Base-by-base conservation (phyloP, 2,329 filamentous ascomycete genomes). In the Chalaropsis thielavioides region DNA sequence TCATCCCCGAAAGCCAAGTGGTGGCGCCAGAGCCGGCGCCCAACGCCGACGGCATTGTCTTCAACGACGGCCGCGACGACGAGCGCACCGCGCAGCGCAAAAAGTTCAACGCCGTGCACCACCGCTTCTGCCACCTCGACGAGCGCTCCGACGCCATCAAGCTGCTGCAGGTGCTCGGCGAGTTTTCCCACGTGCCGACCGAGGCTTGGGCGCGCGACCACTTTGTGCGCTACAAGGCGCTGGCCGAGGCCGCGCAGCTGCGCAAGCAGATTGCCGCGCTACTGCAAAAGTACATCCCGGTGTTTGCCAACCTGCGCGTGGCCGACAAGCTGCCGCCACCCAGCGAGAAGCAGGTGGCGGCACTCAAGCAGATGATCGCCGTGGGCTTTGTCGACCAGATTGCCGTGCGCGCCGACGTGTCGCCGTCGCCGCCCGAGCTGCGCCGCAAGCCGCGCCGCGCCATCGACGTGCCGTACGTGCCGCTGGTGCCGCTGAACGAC, bases 311-410 rank as follows among this genome's bases (percentile, higher is more conserved):
- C 77, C 81, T 78, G 41, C 76, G 76, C 64, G 81, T 81, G 69
- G 74, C 80, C 64, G 82, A 84, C 38, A 80, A 79, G 70, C 77
- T 87, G 2, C 77, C 81, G 60, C 78, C 79, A 0, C 84, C 84
- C 0, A 82, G 83, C 0, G 77, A 84, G 6, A 87, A 85, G 69
- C 87, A 91, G 71, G 78, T 95, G 35, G 85, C 86, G 59, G 85
- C 90, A 0, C 79, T 99, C 35, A 95, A 95, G 74, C 90, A 96
- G 72, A 95, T 97, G 76, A 85, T 90, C 24, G 90, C 92, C 0
- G 88, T 90, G 0, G 94, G 92, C 0, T 97, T 96, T 76, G 85
- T 97, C 71, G 94, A 99, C 74, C 89, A 96, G 70, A 83, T 99
- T 49, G 94, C 94, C 58, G 91, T 97, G 70, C 89, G 94, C 67